These are phyloP conservation scores for Helicocarpus griseus DNA, from an alignment of 2,329 filamentous ascomycete genomes.

Conservation along the genomic window DNA sequence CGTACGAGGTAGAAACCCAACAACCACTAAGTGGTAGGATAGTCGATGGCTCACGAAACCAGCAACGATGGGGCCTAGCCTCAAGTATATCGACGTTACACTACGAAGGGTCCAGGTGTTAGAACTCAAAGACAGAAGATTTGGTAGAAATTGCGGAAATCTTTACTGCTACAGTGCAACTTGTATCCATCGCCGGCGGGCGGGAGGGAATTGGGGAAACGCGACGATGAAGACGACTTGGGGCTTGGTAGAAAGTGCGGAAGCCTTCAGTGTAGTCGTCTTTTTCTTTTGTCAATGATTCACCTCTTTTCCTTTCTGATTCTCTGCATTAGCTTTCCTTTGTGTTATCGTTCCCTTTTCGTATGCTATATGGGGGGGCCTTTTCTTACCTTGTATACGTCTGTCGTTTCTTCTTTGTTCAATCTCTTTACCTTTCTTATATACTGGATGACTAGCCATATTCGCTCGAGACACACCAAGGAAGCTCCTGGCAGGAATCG, in stretches of 20 bases:
- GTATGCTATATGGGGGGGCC: not conserved
- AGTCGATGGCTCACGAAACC: too few relatives aligned
- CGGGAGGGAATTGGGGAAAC: too few relatives aligned
- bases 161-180: not conserved
- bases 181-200: not conserved
- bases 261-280: not conserved
- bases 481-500: not conserved
- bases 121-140: not conserved
- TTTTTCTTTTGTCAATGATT: not conserved
- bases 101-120: not conserved
- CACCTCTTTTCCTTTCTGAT: not conserved
- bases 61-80: too few relatives aligned
- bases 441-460: not conserved
- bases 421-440: not conserved
- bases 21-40: too few relatives aligned
- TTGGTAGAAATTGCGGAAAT: conserved; percentile 1
- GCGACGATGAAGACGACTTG: too few relatives aligned
- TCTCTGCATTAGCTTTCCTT: not conserved
- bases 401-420: not conserved
- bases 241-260: not conserved
- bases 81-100: too few relatives aligned
- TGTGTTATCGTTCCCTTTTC: not conserved
- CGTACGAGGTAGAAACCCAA: too few relatives aligned
- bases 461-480: not conserved
- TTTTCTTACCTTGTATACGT: not conserved